Evolutionary conservation across 345 rosid species (phyloP).

Genomic region (Salix suchowensis): DNA sequence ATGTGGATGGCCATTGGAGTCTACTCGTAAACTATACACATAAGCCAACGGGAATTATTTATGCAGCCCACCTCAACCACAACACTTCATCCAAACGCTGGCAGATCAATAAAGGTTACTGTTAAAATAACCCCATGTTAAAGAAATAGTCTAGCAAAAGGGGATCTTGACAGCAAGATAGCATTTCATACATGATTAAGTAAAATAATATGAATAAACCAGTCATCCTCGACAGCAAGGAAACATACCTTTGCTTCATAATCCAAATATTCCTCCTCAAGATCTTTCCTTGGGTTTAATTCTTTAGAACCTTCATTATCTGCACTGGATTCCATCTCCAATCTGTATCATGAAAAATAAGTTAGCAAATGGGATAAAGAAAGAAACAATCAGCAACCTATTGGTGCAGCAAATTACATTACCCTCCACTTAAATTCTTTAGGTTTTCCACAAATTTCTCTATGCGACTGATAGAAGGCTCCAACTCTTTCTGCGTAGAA

Average conservation of each 20-base stretch:
- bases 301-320: constrained; percentile 47
- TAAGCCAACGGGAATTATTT: background rate
- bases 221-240: background rate
- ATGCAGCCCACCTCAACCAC: background rate
- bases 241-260: constrained; percentile 76
- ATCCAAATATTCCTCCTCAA: constrained; percentile 86
- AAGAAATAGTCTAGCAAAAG: background rate
- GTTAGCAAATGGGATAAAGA: background rate
- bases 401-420: constrained; percentile 4
- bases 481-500: constrained; percentile 66
- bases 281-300: constrained; percentile 66
- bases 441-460: constrained; percentile 83
- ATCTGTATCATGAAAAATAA: constrained; percentile 40
- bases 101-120: background rate
- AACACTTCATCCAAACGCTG: background rate
- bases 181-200: background rate
- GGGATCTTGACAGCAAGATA: background rate
- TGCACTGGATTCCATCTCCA: constrained; percentile 37
- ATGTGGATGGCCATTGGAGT: background rate
- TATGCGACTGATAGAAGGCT: constrained; percentile 63
- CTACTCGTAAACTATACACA: background rate
- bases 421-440: constrained; percentile 43
- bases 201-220: background rate
- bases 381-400: constrained; percentile 12
- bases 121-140: background rate